phyloP scores from a whole-genome alignment of 208 protist genomes.

The Herpetomonas tarakana region DNA sequence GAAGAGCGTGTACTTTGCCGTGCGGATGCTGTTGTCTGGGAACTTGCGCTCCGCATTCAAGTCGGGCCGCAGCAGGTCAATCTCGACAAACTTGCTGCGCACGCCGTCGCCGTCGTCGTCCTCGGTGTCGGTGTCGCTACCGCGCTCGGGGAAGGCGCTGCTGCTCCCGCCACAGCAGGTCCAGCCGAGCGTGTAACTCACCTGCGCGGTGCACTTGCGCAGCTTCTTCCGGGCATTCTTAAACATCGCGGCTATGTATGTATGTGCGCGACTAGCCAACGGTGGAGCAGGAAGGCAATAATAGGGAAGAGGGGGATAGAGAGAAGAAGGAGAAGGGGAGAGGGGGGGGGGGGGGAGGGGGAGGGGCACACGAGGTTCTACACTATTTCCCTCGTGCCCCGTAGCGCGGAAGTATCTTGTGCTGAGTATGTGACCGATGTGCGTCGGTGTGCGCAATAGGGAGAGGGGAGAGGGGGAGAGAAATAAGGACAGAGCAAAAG shows the following conservation, averaged over 20 bases:
- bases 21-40: conserved; percentile 61
- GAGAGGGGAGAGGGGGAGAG: no score
- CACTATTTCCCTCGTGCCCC: background rate
- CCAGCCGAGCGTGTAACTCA: conserved; percentile 9
- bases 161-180: conserved; percentile 8
- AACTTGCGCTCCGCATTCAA: conserved; percentile 39
- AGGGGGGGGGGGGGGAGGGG: background rate
- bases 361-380: background rate
- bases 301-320: no score
- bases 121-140: background rate
- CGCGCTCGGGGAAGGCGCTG: conserved; percentile 2
- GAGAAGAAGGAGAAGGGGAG: background rate
- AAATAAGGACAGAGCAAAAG: no score
- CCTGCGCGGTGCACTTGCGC: background rate
- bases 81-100: conserved; percentile 30
- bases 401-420: background rate
- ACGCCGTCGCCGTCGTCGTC: conserved; percentile 12
- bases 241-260: background rate
- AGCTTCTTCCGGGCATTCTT: background rate
- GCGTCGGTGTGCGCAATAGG: no score
- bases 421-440: no score
- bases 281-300: background rate
- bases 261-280: background rate
- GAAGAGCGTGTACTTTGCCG: conserved; percentile 62
- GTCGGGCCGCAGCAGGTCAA: conserved; percentile 52